A percentile compares a stretch with the other conserved stretches of the same genome.
Evolutionary conservation across 23 red algal genomes (phyloP).

Genomic region (Pyropia yezoensis): DNA sequence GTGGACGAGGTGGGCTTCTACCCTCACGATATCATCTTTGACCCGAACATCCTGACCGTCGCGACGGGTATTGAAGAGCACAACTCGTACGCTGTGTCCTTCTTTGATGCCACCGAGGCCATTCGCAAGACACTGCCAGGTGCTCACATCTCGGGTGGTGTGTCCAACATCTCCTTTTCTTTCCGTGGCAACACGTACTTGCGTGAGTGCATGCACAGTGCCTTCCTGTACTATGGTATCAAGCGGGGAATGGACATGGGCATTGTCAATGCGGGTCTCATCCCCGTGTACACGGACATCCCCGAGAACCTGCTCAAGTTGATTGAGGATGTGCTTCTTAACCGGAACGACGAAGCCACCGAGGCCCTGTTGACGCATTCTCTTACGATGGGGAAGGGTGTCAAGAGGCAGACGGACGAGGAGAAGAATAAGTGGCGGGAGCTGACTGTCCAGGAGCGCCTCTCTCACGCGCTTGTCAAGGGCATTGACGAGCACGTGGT

Average conservation of each 20-base stretch:
- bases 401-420: conserved; percentile 17
- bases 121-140: conserved; percentile 42
- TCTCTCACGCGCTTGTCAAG: conserved; percentile 61
- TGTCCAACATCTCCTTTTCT: conserved; percentile 71
- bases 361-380: conserved; percentile 53
- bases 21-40: conserved; percentile 77
- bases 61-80: conserved; percentile 82
- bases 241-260: conserved; percentile 65
- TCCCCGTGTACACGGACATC: conserved; percentile 65
- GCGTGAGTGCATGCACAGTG: conserved; percentile 67
- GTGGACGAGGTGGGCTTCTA: conserved; percentile 51
- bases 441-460: conserved; percentile 36
- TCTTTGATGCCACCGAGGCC: conserved; percentile 43
- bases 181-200: conserved; percentile 72
- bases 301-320: conserved; percentile 37
- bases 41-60: conserved; percentile 72
- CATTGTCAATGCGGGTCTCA: conserved; percentile 72
- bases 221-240: conserved; percentile 63
- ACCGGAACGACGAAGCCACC: conserved; percentile 34
- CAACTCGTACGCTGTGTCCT: conserved; percentile 64
- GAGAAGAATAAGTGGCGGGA: conserved; percentile 67
- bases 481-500: conserved; percentile 57
- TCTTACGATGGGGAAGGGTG: conserved; percentile 67
- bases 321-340: conserved; percentile 70
- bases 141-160: conserved; percentile 64